A percentile compares a stretch with the other conserved stretches of the same genome.
Conservation (phyloP, 1,284 basidiomycete species). For the Megacollybia platyphylla region DNA sequence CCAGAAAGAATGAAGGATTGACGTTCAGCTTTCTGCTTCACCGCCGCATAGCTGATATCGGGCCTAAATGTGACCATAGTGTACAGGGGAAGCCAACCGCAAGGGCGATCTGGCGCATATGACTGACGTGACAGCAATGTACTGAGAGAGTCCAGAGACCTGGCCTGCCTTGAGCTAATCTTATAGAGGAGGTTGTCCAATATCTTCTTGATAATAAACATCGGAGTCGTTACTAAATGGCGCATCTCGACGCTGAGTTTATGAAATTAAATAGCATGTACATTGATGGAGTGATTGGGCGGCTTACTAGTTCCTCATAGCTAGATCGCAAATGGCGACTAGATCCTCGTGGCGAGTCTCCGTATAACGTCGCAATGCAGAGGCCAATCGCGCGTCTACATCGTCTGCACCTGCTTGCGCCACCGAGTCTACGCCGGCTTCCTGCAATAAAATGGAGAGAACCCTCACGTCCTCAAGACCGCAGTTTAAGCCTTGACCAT, state of each 20-base stretch:
- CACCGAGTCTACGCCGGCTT: conserved; percentile 45
- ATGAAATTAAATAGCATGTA: conserved; percentile 1
- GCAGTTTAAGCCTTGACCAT: conserved; percentile 96
- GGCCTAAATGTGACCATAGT: conserved; percentile 96
- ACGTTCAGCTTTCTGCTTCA: conserved; percentile 43
- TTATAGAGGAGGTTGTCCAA: conserved; percentile 71
- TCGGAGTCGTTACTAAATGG: conserved; percentile 75
- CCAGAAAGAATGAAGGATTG: conserved; percentile 42
- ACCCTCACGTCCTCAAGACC: conserved; percentile 96
- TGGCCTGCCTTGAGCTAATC: conserved; percentile 34
- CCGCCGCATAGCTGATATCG: conserved; percentile 81
- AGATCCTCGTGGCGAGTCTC: conserved; percentile 77
- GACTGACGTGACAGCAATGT: conserved; percentile 30
- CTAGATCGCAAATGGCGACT: conserved; percentile 81
- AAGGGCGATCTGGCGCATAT: conserved; percentile 42
- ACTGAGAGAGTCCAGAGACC: conserved; percentile 25
- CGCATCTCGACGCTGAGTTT: conserved; percentile 80
- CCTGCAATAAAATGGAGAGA: conserved; percentile 64
- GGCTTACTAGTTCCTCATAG: conserved; percentile 89
- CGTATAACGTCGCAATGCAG: conserved; percentile 70
- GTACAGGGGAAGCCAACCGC: conserved; percentile 87
- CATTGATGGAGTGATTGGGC: conserved; percentile 6
- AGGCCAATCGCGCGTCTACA: conserved; percentile 45
- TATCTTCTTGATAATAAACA: conserved; percentile 72
- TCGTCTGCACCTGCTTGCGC: conserved; percentile 15